Percentiles rank a stretch among this genome's conserved stretches.
Conservation (phyloP, 78 protist species). For the Dictyostelium firmibasis region DNA sequence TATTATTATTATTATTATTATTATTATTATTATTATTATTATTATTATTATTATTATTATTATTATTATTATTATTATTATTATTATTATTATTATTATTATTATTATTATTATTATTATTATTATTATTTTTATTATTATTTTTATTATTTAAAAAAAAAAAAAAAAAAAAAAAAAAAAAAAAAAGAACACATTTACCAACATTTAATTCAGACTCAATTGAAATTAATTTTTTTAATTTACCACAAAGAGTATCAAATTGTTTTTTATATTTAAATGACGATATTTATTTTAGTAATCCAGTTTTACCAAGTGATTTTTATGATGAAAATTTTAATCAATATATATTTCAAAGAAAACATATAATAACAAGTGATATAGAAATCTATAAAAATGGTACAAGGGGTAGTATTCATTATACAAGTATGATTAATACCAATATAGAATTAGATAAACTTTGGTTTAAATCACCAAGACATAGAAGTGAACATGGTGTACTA, state of each 20-base stretch:
- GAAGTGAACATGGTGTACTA: slow-evolving; percentile 54
- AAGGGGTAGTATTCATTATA: background rate
- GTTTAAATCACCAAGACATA: background rate
- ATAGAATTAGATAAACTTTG: background rate
- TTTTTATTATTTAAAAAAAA: no score
- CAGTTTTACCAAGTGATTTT: slow-evolving; percentile 24
- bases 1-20: no score
- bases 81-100: no score
- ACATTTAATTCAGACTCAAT: slow-evolving; percentile 44
- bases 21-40: no score
- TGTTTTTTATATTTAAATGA: slow-evolving; percentile 55
- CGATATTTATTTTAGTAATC: slow-evolving; percentile 23
- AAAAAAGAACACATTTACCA: slow-evolving; percentile 26
- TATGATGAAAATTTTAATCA: slow-evolving; percentile 32
- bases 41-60: no score
- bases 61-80: no score
- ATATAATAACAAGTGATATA: background rate
- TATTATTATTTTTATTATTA: no score
- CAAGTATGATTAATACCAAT: background rate
- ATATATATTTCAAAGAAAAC: background rate
- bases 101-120: no score
- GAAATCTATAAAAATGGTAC: background rate
- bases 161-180: background rate
- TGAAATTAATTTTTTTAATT: background rate
- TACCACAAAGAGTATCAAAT: slow-evolving; percentile 17